Evolutionary conservation across 805 yeast species (phyloP).

Genomic region (Candida odintsovae): DNA sequence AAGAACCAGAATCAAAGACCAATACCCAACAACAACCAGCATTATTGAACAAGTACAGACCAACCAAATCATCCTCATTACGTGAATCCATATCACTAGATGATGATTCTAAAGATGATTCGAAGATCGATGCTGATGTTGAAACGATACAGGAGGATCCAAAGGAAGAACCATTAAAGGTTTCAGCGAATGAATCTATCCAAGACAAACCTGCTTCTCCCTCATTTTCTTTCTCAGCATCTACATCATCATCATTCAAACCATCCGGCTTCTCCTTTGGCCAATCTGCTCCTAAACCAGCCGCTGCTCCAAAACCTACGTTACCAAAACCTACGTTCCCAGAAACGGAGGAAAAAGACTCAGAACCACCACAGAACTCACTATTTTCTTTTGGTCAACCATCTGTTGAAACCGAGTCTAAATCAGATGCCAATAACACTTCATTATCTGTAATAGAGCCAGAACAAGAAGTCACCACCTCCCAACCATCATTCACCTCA

Average conservation of each 20-base stretch:
- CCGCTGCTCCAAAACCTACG: background rate
- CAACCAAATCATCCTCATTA: constrained; percentile 30
- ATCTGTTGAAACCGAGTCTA: background rate
- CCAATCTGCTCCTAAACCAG: background rate
- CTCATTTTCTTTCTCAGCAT: constrained; percentile 3
- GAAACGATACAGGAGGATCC: background rate
- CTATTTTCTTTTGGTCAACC: background rate
- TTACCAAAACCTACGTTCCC: background rate
- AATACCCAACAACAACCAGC: background rate
- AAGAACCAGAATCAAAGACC: background rate
- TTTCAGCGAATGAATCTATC: background rate
- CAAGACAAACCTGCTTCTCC: background rate
- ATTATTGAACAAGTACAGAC: constrained; percentile 2
- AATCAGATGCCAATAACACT: background rate
- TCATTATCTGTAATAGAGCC: background rate
- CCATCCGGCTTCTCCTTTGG: background rate
- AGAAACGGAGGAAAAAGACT: background rate
- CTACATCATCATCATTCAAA: background rate
- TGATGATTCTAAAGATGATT: constrained; percentile 8
- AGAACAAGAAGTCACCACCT: background rate
- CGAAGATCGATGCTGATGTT: constrained; percentile 6
- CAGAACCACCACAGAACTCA: background rate
- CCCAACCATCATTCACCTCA: background rate
- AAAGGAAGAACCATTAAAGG: background rate
- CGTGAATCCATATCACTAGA: constrained; percentile 26